phyloP scores from a whole-genome alignment of 768 basidiomycete genomes.

The Fomitopsis serialis region DNA sequence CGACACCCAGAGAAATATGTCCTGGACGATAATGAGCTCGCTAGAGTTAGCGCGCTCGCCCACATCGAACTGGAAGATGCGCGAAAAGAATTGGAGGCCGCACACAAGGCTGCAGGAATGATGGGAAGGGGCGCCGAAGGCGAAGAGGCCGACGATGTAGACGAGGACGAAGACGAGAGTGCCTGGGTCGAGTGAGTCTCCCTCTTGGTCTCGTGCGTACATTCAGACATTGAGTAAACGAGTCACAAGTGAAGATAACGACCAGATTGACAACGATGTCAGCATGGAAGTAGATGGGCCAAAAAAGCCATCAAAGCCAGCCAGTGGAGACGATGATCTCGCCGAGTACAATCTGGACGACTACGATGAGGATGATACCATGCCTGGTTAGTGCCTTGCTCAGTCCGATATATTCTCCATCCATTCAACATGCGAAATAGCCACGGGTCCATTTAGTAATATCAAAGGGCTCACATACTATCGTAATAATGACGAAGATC shows the following conservation, averaged over 20 bases:
- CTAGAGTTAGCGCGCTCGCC: slow-evolving; percentile 84
- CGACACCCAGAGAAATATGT: slow-evolving; percentile 82
- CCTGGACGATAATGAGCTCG: slow-evolving; percentile 85
- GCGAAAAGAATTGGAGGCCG: slow-evolving; percentile 74
- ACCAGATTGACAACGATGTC: slow-evolving; percentile 53
- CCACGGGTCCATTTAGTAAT: slow-evolving; percentile 81
- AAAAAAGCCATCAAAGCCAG: slow-evolving; percentile 19
- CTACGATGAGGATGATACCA: slow-evolving; percentile 76
- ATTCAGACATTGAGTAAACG: slow-evolving; percentile 12
- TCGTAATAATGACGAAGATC: slow-evolving; percentile 88
- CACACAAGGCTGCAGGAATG: slow-evolving; percentile 66
- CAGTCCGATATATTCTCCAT: background rate
- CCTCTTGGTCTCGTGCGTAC: background rate
- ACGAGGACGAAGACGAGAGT: slow-evolving; percentile 32
- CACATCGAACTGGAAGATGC: slow-evolving; percentile 89
- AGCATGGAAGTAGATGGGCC: slow-evolving; percentile 33
- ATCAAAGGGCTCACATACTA: slow-evolving; percentile 95
- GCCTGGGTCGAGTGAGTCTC: slow-evolving; percentile 86
- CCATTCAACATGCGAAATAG: slow-evolving; percentile 27
- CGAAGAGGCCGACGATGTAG: slow-evolving; percentile 56
- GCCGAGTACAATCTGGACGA: slow-evolving; percentile 86
- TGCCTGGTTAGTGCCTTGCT: slow-evolving; percentile 24
- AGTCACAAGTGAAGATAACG: slow-evolving; percentile 39
- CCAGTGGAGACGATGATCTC: slow-evolving; percentile 55
- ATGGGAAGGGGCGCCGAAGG: slow-evolving; percentile 67